Conservation (phyloP, 345 rosid species). For the Gossypioides kirkii region DNA sequence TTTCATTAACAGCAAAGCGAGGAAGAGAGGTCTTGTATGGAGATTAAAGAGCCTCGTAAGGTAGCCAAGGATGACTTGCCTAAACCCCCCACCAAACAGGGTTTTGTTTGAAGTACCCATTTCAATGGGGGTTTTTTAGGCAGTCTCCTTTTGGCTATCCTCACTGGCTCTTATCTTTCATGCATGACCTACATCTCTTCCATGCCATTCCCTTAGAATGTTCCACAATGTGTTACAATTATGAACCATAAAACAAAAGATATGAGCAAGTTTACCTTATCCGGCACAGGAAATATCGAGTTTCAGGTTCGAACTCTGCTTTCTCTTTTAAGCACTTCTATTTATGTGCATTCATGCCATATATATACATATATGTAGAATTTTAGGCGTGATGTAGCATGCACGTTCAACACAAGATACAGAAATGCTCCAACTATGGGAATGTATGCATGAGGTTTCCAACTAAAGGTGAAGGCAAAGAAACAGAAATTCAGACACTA, state of each 20-base stretch:
- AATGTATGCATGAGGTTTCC: no score
- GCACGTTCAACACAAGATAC: not conserved
- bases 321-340: not conserved
- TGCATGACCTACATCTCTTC: constrained; percentile 28
- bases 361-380: not conserved
- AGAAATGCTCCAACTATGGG: not conserved
- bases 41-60: constrained; percentile 32
- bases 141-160: constrained; percentile 31
- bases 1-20: not conserved
- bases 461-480: no score
- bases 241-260: not conserved
- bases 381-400: not conserved
- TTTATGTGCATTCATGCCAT: not conserved
- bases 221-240: not conserved
- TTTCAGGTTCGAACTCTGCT: not conserved
- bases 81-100: constrained; percentile 11
- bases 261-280: not conserved
- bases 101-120: not conserved
- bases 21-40: constrained; percentile 51
- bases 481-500: no score
- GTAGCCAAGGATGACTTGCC: constrained; percentile 69
- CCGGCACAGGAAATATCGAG: not conserved
- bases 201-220: not conserved
- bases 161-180: constrained; percentile 33
- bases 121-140: constrained; percentile 4